A percentile compares a stretch with the other conserved stretches of the same genome.
Conservation (phyloP, 352 stramenopile species). For the Phytophthora ohioensis region DNA sequence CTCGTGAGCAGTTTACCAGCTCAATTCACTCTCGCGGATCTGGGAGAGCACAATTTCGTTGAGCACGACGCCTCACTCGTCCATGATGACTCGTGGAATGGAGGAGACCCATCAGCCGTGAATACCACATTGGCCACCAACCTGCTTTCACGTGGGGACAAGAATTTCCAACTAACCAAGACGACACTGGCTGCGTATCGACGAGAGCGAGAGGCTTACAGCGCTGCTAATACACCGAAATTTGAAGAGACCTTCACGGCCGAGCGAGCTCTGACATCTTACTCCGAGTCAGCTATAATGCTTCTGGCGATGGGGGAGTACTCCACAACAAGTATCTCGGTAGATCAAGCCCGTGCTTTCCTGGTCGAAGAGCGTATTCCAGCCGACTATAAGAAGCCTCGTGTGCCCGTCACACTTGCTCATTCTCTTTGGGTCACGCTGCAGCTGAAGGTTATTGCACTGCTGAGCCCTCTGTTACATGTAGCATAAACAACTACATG, state of each 20-base stretch:
- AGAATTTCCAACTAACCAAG: slow-evolving; percentile 44
- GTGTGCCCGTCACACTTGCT: slow-evolving; percentile 43
- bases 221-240: slow-evolving; percentile 46
- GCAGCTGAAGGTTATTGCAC: slow-evolving; percentile 53
- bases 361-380: slow-evolving; percentile 62
- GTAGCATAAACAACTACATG: neutral
- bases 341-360: slow-evolving; percentile 53
- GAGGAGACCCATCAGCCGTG: slow-evolving; percentile 51
- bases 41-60: slow-evolving; percentile 67
- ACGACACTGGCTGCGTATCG: slow-evolving; percentile 55
- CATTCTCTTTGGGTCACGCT: slow-evolving; percentile 45
- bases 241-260: slow-evolving; percentile 49
- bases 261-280: slow-evolving; percentile 46
- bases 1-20: slow-evolving; percentile 45
- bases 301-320: slow-evolving; percentile 62
- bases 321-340: slow-evolving; percentile 44
- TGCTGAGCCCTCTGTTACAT: slow-evolving; percentile 10
- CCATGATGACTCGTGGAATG: slow-evolving; percentile 62
- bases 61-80: slow-evolving; percentile 82
- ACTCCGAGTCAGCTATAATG: slow-evolving; percentile 57
- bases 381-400: slow-evolving; percentile 46
- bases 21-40: slow-evolving; percentile 59
- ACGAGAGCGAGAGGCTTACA: slow-evolving; percentile 52
- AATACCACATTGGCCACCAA: slow-evolving; percentile 55
- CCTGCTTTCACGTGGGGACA: slow-evolving; percentile 45